Evolutionary conservation across 768 basidiomycete species (phyloP), one percentile per base, ranked within the genome.

Genomic region (Boletus huronensis): DNA sequence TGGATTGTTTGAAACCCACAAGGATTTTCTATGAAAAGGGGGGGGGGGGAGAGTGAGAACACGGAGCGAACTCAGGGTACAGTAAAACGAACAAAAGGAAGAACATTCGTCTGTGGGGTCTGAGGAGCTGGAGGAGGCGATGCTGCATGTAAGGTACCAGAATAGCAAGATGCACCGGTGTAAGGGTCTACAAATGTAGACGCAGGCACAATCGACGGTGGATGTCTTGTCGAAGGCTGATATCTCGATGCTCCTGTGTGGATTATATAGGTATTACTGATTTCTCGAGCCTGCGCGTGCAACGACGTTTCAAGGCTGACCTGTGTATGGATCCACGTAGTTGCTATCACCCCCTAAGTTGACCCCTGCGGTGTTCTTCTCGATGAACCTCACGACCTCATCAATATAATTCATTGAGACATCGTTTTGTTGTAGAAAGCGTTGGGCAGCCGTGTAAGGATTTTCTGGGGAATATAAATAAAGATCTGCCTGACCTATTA

Each of bases 301-400:
- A 48, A 21, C 3, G 2, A 48, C 10, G 23, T 46, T 52, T 31
- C 8, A 16, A 36, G 31, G 45, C 69, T 57, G 67, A 81, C 95
- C 96, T 57, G 96, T 98, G 70, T 81, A 98, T 6, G 96, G 96
- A 67, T 98, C 96, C 21, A 85, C 81, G 65, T 79, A 92, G 45
- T 84, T 80, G 41, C 69, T 74, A n/a, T 76, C 73, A 3, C 75
- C 66, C 38, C 87, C 87, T 10, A 98, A 72, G 50, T 77, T 85
- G 21, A 91, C 84, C 1, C 90, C 91, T 4, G 79, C 74, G 0
- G 94, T 90, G 59, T 94, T 97, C 71, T 89, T 89, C 71, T 97
- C 90, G 50, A 99, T 98, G 72, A 98, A 98, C 51, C 79, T 77
- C 28, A 90, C 95, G 14, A 99, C 88, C 70, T 98, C 81, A 61